Conservation (phyloP, 306 rosid genomes). For the Erythrophleum fordii region DNA sequence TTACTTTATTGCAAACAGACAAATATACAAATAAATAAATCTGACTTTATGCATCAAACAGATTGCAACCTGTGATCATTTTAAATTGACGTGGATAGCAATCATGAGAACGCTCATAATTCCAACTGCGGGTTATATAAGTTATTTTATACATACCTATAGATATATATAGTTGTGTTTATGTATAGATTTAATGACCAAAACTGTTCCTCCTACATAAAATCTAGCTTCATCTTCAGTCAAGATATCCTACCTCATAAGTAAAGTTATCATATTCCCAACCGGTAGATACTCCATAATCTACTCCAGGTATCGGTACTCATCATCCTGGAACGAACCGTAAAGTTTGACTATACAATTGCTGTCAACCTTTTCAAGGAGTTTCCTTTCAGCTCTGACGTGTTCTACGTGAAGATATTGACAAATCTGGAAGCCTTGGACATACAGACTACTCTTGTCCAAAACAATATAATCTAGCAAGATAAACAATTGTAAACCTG, state of each 20-base stretch:
- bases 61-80: conserved; percentile 2
- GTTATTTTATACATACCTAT: conserved; percentile 62
- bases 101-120: not conserved
- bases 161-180: conserved; percentile 92
- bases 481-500: conserved; percentile 65
- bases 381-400: conserved; percentile 95
- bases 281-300: conserved; percentile 99
- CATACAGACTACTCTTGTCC: not conserved
- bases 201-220: conserved; percentile 87
- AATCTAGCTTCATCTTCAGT: conserved; percentile 89
- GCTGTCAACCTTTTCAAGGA: conserved; percentile 97
- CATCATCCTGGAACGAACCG: conserved; percentile 95
- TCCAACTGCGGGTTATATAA: not conserved
- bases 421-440: conserved; percentile 8
- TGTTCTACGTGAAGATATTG: conserved; percentile 81
- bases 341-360: conserved; percentile 95
- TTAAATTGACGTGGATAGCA: not conserved
- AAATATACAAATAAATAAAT: conserved; percentile 17
- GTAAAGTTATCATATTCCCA: conserved; percentile 98
- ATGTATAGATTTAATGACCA: conserved; percentile 94
- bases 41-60: conserved; percentile 6
- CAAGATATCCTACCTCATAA: conserved; percentile 94
- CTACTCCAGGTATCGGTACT: conserved; percentile 81
- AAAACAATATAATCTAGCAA: conserved; percentile 20
- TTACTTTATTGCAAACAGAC: not conserved